Evolutionary conservation across 768 basidiomycete genomes (phyloP).

Genomic region (Inosperma sp.): DNA sequence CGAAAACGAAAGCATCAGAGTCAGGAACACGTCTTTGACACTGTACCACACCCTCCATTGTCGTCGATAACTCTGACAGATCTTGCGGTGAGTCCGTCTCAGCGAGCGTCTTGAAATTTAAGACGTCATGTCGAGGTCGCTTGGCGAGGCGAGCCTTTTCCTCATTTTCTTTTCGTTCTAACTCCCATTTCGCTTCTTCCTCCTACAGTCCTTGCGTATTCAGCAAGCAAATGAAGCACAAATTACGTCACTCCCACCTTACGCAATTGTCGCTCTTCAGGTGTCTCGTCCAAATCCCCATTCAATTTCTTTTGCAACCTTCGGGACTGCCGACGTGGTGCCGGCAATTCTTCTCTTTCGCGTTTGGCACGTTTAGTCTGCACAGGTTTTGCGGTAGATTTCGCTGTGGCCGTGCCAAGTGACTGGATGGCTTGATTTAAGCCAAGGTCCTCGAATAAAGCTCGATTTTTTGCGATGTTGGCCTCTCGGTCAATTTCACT

Average conservation of each 20-base stretch:
- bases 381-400: conserved; percentile 55
- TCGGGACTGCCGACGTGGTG: conserved; percentile 63
- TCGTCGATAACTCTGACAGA: conserved; percentile 40
- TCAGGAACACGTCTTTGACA: conserved; percentile 38
- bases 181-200: conserved; percentile 57
- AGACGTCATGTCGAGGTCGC: conserved; percentile 61
- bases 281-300: conserved; percentile 59
- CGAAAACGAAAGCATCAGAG: conserved; percentile 50
- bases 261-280: conserved; percentile 59
- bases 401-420: conserved; percentile 42
- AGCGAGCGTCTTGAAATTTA: conserved; percentile 54
- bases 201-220: conserved; percentile 29
- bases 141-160: conserved; percentile 60
- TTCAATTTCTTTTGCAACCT: conserved; percentile 46
- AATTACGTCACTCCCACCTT: conserved; percentile 41
- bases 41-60: conserved; percentile 40
- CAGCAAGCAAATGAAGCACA: background rate
- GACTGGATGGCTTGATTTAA: conserved; percentile 51
- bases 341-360: conserved; percentile 38
- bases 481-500: conserved; percentile 72
- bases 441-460: conserved; percentile 66
- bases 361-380: conserved; percentile 57
- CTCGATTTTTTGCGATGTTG: conserved; percentile 78
- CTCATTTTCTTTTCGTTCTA: conserved; percentile 56
- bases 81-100: conserved; percentile 49